Evolutionary conservation across 768 basidiomycete genomes (phyloP).

Genomic region (Exsudoporus frostii): DNA sequence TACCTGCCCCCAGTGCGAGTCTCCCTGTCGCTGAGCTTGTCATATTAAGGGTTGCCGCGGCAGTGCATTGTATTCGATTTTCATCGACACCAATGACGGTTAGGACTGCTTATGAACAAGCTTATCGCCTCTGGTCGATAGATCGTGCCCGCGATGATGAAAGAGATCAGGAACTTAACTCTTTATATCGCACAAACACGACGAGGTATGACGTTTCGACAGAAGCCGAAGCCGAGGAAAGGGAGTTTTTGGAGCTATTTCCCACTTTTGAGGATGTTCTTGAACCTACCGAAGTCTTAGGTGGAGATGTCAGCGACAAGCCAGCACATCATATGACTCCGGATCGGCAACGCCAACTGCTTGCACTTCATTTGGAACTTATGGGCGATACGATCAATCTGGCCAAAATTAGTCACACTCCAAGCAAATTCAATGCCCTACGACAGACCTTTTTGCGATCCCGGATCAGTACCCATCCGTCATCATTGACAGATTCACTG

Average conservation of each 20-base stretch:
- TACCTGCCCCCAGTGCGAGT: slow-evolving; percentile 8
- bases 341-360: slow-evolving; percentile 35
- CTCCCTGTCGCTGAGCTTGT: slow-evolving; percentile 28
- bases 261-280: slow-evolving; percentile 73
- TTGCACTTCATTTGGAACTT: slow-evolving; percentile 48
- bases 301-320: neutral
- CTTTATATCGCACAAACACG: slow-evolving; percentile 70
- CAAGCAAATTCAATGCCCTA: slow-evolving; percentile 31
- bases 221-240: slow-evolving; percentile 77
- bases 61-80: slow-evolving; percentile 21
- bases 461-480: slow-evolving; percentile 30
- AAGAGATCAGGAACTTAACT: slow-evolving; percentile 57
- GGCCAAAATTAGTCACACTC: neutral
- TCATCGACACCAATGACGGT: slow-evolving; percentile 27
- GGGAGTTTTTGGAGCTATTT: slow-evolving; percentile 82
- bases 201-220: slow-evolving; percentile 50
- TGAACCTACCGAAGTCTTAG: slow-evolving; percentile 19
- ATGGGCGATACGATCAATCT: slow-evolving; percentile 22
- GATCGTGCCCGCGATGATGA: slow-evolving; percentile 71
- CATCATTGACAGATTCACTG: slow-evolving; percentile 39
- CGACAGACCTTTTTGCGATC: slow-evolving; percentile 34
- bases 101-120: slow-evolving; percentile 60
- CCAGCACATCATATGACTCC: slow-evolving; percentile 29
- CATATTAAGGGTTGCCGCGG: slow-evolving; percentile 47
- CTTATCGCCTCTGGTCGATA: slow-evolving; percentile 77